Evolutionary conservation across 176 grass and related monocot genomes (phyloP).

Genomic region (Cocos nucifera): DNA sequence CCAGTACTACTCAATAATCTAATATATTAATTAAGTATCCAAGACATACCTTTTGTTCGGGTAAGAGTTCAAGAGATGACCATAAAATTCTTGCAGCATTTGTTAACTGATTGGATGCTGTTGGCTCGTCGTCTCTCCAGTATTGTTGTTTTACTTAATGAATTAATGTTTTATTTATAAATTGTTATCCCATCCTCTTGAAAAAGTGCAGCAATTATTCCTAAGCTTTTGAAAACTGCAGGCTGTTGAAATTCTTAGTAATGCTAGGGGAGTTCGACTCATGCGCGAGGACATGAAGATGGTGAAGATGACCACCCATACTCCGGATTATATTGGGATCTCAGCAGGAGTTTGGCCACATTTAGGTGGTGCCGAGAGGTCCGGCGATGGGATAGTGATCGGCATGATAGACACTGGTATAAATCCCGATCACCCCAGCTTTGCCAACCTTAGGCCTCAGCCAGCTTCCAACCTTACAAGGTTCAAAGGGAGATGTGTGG

Average conservation of each 20-base stretch:
- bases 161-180: too few species aligned
- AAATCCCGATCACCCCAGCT: conserved; percentile 76
- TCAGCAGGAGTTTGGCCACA: conserved; percentile 59
- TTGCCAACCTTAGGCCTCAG: conserved; percentile 17
- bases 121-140: too few species aligned
- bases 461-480: conserved; percentile 8
- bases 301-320: conserved; percentile 60
- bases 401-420: conserved; percentile 94
- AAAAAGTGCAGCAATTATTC: too few species aligned
- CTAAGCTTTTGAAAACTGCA: conserved; percentile 39
- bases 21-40: too few species aligned
- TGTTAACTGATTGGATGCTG: too few species aligned
- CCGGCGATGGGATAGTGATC: conserved; percentile 70
- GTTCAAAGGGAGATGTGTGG: conserved; percentile 71
- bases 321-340: conserved; percentile 58
- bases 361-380: conserved; percentile 47
- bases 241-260: conserved; percentile 32
- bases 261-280: conserved; percentile 28
- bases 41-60: too few species aligned
- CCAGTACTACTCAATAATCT: too few species aligned
- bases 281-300: conserved; percentile 80
- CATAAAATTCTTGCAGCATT: too few species aligned
- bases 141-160: too few species aligned
- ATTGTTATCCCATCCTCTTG: too few species aligned
- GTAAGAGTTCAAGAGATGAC: too few species aligned